Conservation (phyloP, 257 asterid genomes). For the Coffea eugenioides region DNA sequence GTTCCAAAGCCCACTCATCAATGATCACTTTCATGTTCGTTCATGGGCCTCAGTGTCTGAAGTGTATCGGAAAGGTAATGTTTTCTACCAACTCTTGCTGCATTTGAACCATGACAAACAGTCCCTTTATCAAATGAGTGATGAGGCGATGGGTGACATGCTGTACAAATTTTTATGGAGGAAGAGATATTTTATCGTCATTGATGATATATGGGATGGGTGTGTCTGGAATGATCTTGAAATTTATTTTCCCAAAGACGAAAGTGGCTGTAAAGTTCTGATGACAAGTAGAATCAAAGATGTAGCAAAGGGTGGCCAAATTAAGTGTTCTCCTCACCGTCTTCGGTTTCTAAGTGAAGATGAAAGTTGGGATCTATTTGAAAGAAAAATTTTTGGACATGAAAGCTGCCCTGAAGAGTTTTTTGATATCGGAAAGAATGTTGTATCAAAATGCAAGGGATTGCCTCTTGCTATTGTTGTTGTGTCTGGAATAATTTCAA, state of each 20-base stretch:
- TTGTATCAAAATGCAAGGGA: neutral
- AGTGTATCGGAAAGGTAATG: too few species aligned
- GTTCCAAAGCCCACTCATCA: too few species aligned
- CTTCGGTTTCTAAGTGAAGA: neutral
- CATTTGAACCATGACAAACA: too few species aligned
- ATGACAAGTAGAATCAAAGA: neutral
- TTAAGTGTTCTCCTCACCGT: too few species aligned
- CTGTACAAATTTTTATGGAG: neutral
- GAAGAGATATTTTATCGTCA: neutral
- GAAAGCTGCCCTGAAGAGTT: neutral
- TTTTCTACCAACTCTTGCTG: too few species aligned
- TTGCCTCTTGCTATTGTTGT: neutral
- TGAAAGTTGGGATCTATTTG: slow-evolving; percentile 1
- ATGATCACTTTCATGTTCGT: too few species aligned
- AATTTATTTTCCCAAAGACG: neutral
- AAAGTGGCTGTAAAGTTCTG: neutral
- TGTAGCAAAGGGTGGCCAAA: too few species aligned
- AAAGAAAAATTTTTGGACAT: neutral
- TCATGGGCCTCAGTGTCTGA: too few species aligned
- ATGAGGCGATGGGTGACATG: too few species aligned
- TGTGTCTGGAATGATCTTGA: neutral
- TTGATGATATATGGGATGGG: neutral
- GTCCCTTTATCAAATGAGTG: too few species aligned
- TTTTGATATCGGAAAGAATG: neutral
- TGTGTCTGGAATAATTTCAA: neutral